Evolutionary conservation across 2,329 filamentous ascomycete genomes (phyloP).

Genomic region (Arthroderma sp.): DNA sequence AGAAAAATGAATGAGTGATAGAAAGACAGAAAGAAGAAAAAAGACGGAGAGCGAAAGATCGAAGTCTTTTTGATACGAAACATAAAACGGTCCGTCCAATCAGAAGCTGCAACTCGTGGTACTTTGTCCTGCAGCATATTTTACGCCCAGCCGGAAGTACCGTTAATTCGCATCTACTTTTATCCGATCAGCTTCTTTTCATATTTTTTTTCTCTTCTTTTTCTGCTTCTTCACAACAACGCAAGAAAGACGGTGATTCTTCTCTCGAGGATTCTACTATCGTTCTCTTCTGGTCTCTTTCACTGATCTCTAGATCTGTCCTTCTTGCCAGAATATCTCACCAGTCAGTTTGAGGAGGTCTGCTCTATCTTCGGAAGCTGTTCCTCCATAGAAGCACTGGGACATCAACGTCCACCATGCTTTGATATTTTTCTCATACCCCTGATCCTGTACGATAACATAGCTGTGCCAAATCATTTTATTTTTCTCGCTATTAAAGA

Average conservation of each 20-base stretch:
- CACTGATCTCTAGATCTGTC: background rate
- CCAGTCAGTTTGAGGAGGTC: conserved; percentile 36
- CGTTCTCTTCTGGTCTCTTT: background rate
- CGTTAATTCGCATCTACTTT: background rate
- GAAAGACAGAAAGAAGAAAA: background rate
- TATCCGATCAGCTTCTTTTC: background rate
- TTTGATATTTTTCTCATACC: background rate
- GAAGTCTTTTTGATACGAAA: too few species aligned
- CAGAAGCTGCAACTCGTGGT: background rate
- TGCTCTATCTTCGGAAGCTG: conserved; percentile 26
- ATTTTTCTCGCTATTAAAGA: background rate
- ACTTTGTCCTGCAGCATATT: background rate
- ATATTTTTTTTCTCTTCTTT: background rate
- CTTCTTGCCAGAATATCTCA: conserved; percentile 27
- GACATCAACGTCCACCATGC: conserved; percentile 16
- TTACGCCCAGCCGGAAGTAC: background rate
- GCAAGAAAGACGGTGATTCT: background rate
- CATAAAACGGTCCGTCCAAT: background rate
- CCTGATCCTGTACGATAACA: background rate
- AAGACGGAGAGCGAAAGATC: background rate
- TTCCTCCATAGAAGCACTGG: conserved; percentile 35
- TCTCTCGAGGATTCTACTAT: background rate
- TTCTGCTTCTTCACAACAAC: background rate
- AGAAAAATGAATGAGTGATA: background rate
- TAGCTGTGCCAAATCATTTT: conserved; percentile 3